Evolutionary conservation across 2,329 filamentous ascomycete species (phyloP), one percentile per base, ranked within the genome.

Genomic region (Penicillium rolfsii): DNA sequence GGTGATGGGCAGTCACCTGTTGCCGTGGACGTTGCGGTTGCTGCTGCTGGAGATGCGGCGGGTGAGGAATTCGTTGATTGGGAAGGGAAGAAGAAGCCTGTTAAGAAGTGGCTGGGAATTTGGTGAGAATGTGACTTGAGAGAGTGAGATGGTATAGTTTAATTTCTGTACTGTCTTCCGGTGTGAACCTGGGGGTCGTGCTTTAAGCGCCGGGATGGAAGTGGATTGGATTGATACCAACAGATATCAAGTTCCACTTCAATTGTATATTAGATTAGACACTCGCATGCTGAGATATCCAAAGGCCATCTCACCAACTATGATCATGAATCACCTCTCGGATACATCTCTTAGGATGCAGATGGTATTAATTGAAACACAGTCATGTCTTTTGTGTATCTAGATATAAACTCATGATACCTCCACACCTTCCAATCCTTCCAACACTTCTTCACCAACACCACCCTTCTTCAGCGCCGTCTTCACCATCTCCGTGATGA

Each of bases 81-180:
- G 65, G 71, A 76, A 59, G 71, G 73, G 64, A 79, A 79, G 73
- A 86, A 81, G 78, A 77, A 62, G 67, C 82, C 83, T 59, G 80
- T 87, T 59, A 93, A 93, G 85, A 93, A 91, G 81, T 93, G 90
- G 86, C 81, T 95, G 70, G 92, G 92, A 14, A 89, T 96, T 71
- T 96, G 92, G 84, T 93, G 60, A 70, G 59, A 24, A 11, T 19
- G 30, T n/a, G 12, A 35, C 5, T 16, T 48, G 11, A 5, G 11
- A 7, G 48, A 33, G 48, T 5, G 28, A 30, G 30, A 33, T 33
- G 30, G 8, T 33, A 33, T 11, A 33, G 30, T 11, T 2, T 8
- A 11, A 33, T 22, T 1, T 22, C 8, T 33, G 28, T 33, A 33
- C 35, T 36, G 35, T 36, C 35, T 36, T 35, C 1, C 5, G 33